Evolutionary conservation across 768 basidiomycete species (phyloP).

Genomic region (Panellus pusillus): DNA sequence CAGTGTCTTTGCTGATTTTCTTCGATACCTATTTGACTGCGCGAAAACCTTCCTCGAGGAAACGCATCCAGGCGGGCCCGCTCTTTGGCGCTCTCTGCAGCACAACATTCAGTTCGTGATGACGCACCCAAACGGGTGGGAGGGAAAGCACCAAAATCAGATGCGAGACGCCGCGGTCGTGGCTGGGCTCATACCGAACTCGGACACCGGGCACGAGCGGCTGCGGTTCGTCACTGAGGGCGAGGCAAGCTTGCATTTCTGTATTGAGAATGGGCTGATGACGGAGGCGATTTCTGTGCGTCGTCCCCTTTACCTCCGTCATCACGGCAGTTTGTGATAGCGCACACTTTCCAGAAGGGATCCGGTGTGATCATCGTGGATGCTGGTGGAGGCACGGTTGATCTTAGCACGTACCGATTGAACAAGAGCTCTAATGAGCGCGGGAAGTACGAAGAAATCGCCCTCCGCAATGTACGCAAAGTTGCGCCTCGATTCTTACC

Average conservation of each 20-base stretch:
- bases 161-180: conserved; percentile 47
- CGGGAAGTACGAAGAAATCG: conserved; percentile 46
- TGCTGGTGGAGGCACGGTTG: conserved; percentile 60
- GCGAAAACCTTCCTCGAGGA: conserved; percentile 43
- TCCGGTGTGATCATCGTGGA: conserved; percentile 48
- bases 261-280: conserved; percentile 40
- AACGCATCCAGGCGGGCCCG: conserved; percentile 36
- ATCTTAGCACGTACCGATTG: conserved; percentile 55
- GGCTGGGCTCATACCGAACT: conserved; percentile 44
- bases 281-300: conserved; percentile 29
- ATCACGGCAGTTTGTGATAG: conserved; percentile 6
- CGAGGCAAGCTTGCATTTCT: conserved; percentile 55
- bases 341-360: conserved; percentile 20
- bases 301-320: conserved; percentile 8
- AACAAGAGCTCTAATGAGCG: conserved; percentile 28
- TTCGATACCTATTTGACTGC: conserved; percentile 43
- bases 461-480: conserved; percentile 43
- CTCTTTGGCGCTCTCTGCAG: conserved; percentile 41
- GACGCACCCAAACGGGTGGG: conserved; percentile 62
- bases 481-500: conserved; percentile 20
- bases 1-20: conserved; percentile 48
- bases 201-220: conserved; percentile 35
- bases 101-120: conserved; percentile 45
- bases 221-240: conserved; percentile 55
- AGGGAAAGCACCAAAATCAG: conserved; percentile 48